Percentiles rank a stretch among this genome's conserved stretches.
These are phyloP conservation scores for Mycosphaerella sp. DNA, from an alignment of 2,329 filamentous ascomycete genomes.

Conservation along the genomic window DNA sequence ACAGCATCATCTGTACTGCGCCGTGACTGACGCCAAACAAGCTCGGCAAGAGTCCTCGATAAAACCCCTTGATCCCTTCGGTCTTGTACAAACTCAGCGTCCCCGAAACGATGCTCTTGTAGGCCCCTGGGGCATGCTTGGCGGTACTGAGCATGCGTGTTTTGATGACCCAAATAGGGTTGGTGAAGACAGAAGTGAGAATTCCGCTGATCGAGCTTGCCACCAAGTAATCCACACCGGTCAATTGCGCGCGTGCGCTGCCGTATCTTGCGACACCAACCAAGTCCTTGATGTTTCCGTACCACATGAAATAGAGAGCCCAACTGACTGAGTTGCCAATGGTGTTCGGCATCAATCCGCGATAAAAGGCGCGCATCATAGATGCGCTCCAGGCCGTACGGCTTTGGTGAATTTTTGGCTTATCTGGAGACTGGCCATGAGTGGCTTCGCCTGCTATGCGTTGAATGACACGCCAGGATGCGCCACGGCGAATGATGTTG, in stretches of 20 bases:
- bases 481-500: slow-evolving; percentile 19
- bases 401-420: slow-evolving; percentile 1
- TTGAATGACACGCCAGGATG: slow-evolving; percentile 25
- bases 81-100: slow-evolving; percentile 57
- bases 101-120: slow-evolving; percentile 69
- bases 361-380: slow-evolving; percentile 60
- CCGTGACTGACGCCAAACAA: slow-evolving; percentile 85
- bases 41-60: slow-evolving; percentile 76
- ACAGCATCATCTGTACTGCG: slow-evolving; percentile 91
- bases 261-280: slow-evolving; percentile 35
- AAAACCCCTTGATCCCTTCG: slow-evolving; percentile 76
- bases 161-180: slow-evolving; percentile 97
- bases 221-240: slow-evolving; percentile 69
- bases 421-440: slow-evolving; percentile 11
- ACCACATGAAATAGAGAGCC: slow-evolving; percentile 85
- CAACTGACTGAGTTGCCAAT: slow-evolving; percentile 85
- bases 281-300: slow-evolving; percentile 53
- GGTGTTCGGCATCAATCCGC: slow-evolving; percentile 83
- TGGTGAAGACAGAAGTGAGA: slow-evolving; percentile 74
- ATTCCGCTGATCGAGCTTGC: slow-evolving; percentile 65
- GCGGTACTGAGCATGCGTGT: slow-evolving; percentile 92
- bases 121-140: slow-evolving; percentile 66
- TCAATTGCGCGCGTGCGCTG: slow-evolving; percentile 41
- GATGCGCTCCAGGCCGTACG: slow-evolving; percentile 9
- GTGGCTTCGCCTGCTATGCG: slow-evolving; percentile 27